Evolutionary conservation across 2,329 filamentous ascomycete genomes (phyloP), one percentile per base, ranked within the genome.

Genomic region (Trichoderma harzianum): DNA sequence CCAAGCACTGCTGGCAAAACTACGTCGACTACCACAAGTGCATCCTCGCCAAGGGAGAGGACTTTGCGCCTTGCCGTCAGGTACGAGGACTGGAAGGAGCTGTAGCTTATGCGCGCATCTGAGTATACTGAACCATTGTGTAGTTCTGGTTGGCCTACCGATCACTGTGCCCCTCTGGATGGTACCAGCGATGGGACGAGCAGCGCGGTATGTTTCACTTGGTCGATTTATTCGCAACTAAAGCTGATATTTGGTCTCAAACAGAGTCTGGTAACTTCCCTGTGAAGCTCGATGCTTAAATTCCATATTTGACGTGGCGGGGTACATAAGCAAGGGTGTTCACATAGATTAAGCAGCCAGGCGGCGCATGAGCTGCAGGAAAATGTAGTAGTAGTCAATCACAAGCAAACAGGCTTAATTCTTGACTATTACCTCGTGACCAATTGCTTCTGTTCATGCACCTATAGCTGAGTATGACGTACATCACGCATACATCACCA

Each of bases 11-110:
- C 93, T 99, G 96, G 96, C 97, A 99, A 85, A 99, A 99, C 90
- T 99, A 99, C 87, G 96, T 99, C 87, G 96, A 99, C 86, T 98
- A 99, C 90, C 93, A 99, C 91, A 99, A 99, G 90, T 99, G 96
- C 89, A 94, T 98, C 85, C 88, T 92, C 82, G 95, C 95, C 86
- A 98, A 98, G 90, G 95, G 95, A 85, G 95, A 98, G 88, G 95
- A 98, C 82, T 98, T 98, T 84, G 92, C 93, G 79, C 95, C 95
- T 76, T 98, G 95, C 92, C 92, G 91, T 81, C 95, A 98, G 92
- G 95, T 97, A 91, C 76, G 83, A 16, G 5, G 71, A 39, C n/a
- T 43, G 21, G 32, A 30, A 18, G n/a, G 30, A 28, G 4, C 14
- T 53, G 57, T 16, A 16, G 12, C 32, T 57, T 47, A 26, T 34